Evolutionary conservation across 495 filamentous ascomycete species (phyloP), one percentile per base, ranked within the genome.

Genomic region (Entonaema liquescens): DNA sequence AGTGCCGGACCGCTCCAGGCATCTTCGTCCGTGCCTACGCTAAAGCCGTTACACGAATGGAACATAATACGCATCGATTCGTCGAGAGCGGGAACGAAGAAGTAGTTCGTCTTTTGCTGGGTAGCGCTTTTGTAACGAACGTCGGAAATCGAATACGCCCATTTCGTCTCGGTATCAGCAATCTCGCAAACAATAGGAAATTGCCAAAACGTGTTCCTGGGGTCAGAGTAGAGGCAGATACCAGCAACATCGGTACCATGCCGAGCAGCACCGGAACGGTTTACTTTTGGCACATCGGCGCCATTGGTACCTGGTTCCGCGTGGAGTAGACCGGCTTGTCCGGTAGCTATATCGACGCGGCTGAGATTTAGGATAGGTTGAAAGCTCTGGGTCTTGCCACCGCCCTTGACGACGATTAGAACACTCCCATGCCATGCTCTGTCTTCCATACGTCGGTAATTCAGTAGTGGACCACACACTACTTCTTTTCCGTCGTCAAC

Each of bases 61-160:
- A 98, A 97, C 86, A 97, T 93, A 65, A 97, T 91, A 68, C 94
- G 89, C 94, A 98, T 97, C 23, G 91, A 94, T 79, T 97, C 89
- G 28, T 88, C 81, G 54, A 83, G 81, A 2, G 93, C 91, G 2
- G 95, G 95, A 15, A 97, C 86, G 56, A 86, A 90, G 78, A 97
- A 97, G 63, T 70, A 71, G 65, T 86, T 85, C 29, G 80, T 78
- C 55, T 74, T 73, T n/a, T 79, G 79, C 69, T 87, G 84, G 23
- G 80, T 81, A 28, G 74, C 58, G 75, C 80, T 77, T 21, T 76
- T 69, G 42, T 86, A 82, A 4, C 77, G 81, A 73, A 89, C 54
- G 4, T 78, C 79, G 23, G 83, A 79, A 47, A 91, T 81, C 26
- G 74, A 76, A 74, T 92, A 92, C 58, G 87, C 84, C 86, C 89